phyloP scores from a whole-genome alignment of 1,284 basidiomycete genomes.

The Ganoderma leucocontextum region DNA sequence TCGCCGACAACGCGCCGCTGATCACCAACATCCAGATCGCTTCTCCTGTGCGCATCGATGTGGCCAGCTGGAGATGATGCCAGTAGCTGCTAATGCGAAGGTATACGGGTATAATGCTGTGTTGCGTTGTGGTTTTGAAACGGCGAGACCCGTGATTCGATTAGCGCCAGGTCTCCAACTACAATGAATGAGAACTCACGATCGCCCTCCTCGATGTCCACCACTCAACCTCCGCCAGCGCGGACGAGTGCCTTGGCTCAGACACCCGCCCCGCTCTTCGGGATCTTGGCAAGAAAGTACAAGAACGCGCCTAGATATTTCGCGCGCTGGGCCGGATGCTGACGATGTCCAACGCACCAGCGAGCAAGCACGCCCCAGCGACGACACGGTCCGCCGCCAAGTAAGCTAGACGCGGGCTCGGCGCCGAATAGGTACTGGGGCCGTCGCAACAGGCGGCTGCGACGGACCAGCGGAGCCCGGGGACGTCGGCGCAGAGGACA shows the following conservation, averaged over 20 bases:
- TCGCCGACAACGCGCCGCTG: conserved; percentile 50
- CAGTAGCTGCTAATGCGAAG: conserved; percentile 75
- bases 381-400: conserved; percentile 59
- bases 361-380: conserved; percentile 79
- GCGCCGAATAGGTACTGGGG: conserved; percentile 11
- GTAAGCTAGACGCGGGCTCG: conserved; percentile 19
- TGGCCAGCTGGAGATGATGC: conserved; percentile 85
- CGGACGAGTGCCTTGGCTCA: conserved; percentile 89
- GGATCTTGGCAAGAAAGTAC: conserved; percentile 88
- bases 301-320: conserved; percentile 91
- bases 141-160: conserved; percentile 1
- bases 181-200: conserved; percentile 50
- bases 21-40: conserved; percentile 82
- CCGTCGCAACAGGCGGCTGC: neutral
- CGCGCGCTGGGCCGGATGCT: conserved; percentile 69
- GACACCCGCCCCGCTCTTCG: conserved; percentile 78
- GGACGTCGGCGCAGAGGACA: conserved; percentile 17
- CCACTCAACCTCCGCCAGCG: conserved; percentile 75
- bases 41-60: conserved; percentile 86
- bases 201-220: conserved; percentile 76
- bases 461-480: conserved; percentile 9
- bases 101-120: conserved; percentile 81
- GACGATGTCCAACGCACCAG: conserved; percentile 87
- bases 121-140: conserved; percentile 1
- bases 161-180: neutral